Conservation (phyloP, 208 protist genomes). For the Trypanosoma scelopori region DNA sequence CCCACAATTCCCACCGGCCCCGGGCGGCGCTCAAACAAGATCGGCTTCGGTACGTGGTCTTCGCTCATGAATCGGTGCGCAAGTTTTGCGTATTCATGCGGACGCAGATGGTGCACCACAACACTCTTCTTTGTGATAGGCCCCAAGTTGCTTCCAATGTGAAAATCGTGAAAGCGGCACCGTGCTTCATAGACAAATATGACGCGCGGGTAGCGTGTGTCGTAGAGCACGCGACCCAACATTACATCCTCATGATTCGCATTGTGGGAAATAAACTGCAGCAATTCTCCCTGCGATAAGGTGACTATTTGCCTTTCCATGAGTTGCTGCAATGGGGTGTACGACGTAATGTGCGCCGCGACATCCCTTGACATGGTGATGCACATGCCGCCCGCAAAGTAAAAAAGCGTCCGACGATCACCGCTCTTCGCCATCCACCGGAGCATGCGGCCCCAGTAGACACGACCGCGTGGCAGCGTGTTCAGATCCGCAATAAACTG, state of each 20-base stretch:
- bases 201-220: slow-evolving; percentile 6
- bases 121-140: slow-evolving; percentile 4
- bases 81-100: slow-evolving; percentile 11
- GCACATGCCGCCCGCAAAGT: slow-evolving; percentile 26
- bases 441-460: slow-evolving; percentile 26
- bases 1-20: slow-evolving; percentile 4
- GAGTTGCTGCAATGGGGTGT: slow-evolving; percentile 4
- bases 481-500: slow-evolving; percentile 44
- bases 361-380: slow-evolving; percentile 22
- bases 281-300: not conserved
- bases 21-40: slow-evolving; percentile 1
- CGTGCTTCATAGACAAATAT: slow-evolving; percentile 11
- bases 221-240: slow-evolving; percentile 21
- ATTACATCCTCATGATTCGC: slow-evolving; percentile 22
- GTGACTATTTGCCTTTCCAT: not conserved
- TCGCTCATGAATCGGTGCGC: not conserved
- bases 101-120: slow-evolving; percentile 16
- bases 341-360: slow-evolving; percentile 5
- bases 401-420: slow-evolving; percentile 3
- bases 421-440: slow-evolving; percentile 6
- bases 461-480: slow-evolving; percentile 8
- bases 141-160: slow-evolving; percentile 11
- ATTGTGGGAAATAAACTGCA: slow-evolving; percentile 3
- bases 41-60: not conserved
- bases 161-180: slow-evolving; percentile 21